Evolutionary conservation across 2,329 filamentous ascomycete species (phyloP), one percentile per base, ranked within the genome.

Genomic region (Tolypocladium nubicola): DNA sequence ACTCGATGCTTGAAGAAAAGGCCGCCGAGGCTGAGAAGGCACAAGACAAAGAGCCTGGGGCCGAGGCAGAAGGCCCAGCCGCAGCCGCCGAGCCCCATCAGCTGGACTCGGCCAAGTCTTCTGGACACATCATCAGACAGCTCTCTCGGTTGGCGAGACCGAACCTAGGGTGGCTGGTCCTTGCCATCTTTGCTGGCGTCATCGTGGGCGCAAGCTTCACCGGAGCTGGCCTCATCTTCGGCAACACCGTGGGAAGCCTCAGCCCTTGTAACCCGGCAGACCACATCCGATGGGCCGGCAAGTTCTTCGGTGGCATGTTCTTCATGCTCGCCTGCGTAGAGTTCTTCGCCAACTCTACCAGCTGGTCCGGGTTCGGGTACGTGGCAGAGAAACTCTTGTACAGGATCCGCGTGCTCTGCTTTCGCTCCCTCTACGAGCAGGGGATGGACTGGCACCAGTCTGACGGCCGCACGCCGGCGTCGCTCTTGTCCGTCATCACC

Each of bases 361-460:
- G 82, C 53, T 79, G 76, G 69, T 76, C 75, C 1, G 70, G 72
- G 30, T 81, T 82, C 73, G 70, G 73, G 9, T 67, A 67, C 38
- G 60, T 73, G 10, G 81, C 86, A 0, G 86, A 90, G 66, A 82
- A 85, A 60, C 71, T 88, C 1, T 74, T 89, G 1, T 85, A 84
- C 67, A 79, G 76, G 50, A 79, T 87, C 11, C 78, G 86, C 55
- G 79, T 86, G 2, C 69, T 86, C 1, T 85, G 83, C 0, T 82
- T 89, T 66, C 79, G 83, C 2, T 82, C 85, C 0, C 70, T 89
- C 1, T 79, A 88, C 54, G 76, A 83, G 58, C 86, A 89, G 68
- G 83, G 85, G 60, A 72, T 88, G 53, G 78, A 86, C 59, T 90
- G 86, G 87, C 87, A 90, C 64, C 82, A 89, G 65, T 84, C 84